A percentile compares a stretch with the other conserved stretches of the same genome.
Conservation (phyloP, 2,329 filamentous ascomycete genomes). For the Aspergillus fructus region DNA sequence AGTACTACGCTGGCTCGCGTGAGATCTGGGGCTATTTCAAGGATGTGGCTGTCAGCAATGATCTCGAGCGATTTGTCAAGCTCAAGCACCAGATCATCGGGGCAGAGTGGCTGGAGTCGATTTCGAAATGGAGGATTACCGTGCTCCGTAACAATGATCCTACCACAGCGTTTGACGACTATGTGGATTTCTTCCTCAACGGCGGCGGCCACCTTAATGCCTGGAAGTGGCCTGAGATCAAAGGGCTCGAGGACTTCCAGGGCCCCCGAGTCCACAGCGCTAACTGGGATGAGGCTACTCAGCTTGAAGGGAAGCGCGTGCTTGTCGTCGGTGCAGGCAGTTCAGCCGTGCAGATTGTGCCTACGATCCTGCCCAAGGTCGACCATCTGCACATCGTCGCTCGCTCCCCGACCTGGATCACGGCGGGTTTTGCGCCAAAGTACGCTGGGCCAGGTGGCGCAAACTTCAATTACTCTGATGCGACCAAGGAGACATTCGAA, state of each 20-base stretch:
- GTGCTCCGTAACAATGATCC: not conserved
- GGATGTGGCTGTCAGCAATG: constrained; percentile 3
- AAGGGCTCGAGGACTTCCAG: constrained; percentile 46
- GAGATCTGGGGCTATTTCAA: constrained; percentile 12
- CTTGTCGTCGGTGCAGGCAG: constrained; percentile 37
- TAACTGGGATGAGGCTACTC: constrained; percentile 33
- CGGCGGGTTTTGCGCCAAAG: constrained; percentile 10
- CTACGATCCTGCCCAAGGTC: constrained; percentile 21
- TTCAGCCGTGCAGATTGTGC: constrained; percentile 41
- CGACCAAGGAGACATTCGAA: constrained; percentile 14
- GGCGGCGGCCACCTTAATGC: not conserved
- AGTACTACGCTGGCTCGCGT: constrained; percentile 1
- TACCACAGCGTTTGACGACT: not conserved
- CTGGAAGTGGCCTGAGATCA: constrained; percentile 42
- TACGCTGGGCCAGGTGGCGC: constrained; percentile 20
- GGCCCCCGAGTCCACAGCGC: constrained; percentile 38
- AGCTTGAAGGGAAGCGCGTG: constrained; percentile 32
- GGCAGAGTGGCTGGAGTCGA: constrained; percentile 1
- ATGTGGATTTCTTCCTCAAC: not conserved
- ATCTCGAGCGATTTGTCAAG: constrained; percentile 1
- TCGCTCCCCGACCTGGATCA: not conserved
- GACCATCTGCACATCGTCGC: constrained; percentile 33
- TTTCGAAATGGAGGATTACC: not conserved
- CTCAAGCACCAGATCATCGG: constrained; percentile 4
- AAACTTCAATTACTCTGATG: constrained; percentile 17